Conservation (phyloP, 163 green algal species). For the Scenedesmus sp. region DNA sequence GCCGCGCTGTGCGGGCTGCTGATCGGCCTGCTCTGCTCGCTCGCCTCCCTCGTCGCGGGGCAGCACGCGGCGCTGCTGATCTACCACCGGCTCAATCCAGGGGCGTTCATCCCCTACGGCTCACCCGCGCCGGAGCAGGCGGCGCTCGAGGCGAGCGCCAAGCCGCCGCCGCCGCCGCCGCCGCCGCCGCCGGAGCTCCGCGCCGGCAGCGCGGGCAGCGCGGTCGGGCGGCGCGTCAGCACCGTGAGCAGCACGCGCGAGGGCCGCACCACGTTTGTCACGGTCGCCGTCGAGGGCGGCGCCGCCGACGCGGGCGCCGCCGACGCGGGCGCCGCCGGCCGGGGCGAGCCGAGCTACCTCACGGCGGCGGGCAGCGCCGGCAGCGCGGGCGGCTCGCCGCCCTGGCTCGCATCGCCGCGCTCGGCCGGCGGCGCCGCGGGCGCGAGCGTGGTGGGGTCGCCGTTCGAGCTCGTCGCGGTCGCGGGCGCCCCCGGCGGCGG, state of each 20-base stretch:
- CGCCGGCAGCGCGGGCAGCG: neutral
- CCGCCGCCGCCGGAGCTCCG: conserved; percentile 9
- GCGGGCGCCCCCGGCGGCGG: too few relatives aligned
- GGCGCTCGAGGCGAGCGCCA: neutral
- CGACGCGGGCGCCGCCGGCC: too few relatives aligned
- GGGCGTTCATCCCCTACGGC: conserved; percentile 31
- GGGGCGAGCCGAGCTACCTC: too few relatives aligned
- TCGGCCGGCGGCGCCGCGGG: too few relatives aligned
- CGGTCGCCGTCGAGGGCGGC: neutral
- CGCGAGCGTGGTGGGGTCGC: too few relatives aligned
- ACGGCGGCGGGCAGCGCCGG: too few relatives aligned
- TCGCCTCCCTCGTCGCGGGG: conserved; percentile 62
- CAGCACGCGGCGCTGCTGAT: conserved; percentile 65
- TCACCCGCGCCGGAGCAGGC: conserved; percentile 13
- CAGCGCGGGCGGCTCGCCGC: too few relatives aligned
- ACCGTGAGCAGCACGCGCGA: neutral
- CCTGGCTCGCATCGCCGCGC: too few relatives aligned
- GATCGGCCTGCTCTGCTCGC: conserved; percentile 58
- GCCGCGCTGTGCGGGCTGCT: conserved; percentile 58
- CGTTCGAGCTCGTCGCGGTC: too few relatives aligned
- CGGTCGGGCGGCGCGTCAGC: neutral
- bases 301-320: too few relatives aligned
- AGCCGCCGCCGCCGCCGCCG: neutral
- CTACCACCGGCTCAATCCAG: conserved; percentile 42
- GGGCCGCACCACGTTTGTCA: neutral